phyloP scores from a whole-genome alignment of 345 rosid species.

The Dovyalis caffra region DNA sequence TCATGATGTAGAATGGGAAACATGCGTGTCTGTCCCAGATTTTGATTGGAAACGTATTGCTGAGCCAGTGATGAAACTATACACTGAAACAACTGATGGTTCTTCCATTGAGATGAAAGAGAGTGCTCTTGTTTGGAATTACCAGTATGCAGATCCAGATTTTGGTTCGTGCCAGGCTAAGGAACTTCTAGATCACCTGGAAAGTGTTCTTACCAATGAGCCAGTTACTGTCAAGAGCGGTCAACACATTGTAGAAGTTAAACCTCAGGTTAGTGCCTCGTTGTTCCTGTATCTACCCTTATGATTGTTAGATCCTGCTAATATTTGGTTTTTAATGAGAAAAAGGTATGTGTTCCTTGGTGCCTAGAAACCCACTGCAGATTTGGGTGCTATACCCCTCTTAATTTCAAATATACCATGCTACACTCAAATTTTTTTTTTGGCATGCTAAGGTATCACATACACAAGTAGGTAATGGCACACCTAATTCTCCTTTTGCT shows the following conservation, averaged over 20 bases:
- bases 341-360: not conserved
- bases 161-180: conserved; percentile 97
- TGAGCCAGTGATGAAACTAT: conserved; percentile 91
- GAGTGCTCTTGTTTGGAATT: conserved; percentile 85
- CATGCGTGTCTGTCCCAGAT: conserved; percentile 53
- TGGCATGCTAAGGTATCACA: no score
- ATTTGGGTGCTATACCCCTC: not conserved
- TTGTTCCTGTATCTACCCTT: not conserved
- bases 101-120: conserved; percentile 88
- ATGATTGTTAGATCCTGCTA: not conserved
- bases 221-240: conserved; percentile 92
- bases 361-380: not conserved
- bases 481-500: not conserved
- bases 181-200: conserved; percentile 92
- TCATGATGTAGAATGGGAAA: conserved; percentile 74
- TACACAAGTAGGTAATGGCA: not conserved
- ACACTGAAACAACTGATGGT: conserved; percentile 94
- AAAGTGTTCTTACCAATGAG: conserved; percentile 87
- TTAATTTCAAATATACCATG: not conserved
- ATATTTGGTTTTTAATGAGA: not conserved
- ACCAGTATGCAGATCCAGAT: conserved; percentile 86
- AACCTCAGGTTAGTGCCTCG: conserved; percentile 73
- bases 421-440: not conserved
- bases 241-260: conserved; percentile 87
- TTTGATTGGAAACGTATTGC: conserved; percentile 94